Evolutionary conservation across 2,329 filamentous ascomycete genomes (phyloP), one percentile per base, ranked within the genome.

Genomic region (Aureobasidium sp.): DNA sequence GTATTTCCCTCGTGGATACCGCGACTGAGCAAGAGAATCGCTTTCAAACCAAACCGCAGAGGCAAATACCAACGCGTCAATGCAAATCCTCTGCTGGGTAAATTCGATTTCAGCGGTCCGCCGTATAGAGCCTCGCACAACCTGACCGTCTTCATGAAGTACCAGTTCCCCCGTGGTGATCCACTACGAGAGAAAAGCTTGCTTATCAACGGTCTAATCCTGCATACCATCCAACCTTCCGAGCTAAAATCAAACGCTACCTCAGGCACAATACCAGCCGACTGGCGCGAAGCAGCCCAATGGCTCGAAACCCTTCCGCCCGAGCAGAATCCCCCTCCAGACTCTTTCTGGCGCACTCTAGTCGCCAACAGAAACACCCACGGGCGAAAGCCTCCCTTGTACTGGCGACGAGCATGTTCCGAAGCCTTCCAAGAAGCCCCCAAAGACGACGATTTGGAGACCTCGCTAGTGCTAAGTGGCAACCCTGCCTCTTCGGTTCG

Each of bases 61-160:
- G 44, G 61, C 3, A 36, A 59, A 30, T 51, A 63, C 27, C 48
- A 49, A 41, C 49, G 62, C 2, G 58, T 63, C 14, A 59, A 61
- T 11, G 62, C 62, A 6, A 59, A 63, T n/a, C 62, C 62, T 14
- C 44, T 63, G 27, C 25, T 63, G 25, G 62, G 62, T 1, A 54
- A 41, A 54, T 54, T 39, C 36, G 50, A 54, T 25, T 41, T 29
- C 8, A 54, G 25, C 37, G 50, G 50, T 3, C 50, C 50, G 13
- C 36, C 27, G 9, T 54, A 54, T 7, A 54, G 36, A 21, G 50
- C 50, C 14, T 54, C 50, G 3, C 50, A 54, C 50, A 54, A 54
- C 27, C 50, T 54, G 3, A 54, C 50, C 36, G 25, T 29, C 36
- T 41, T 41, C 25, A 54, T 30, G 36, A 30, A 42, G 4, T 30